Evolutionary conservation across 129 eudicot species (phyloP).

Genomic region (Oenanthe sinensis): DNA sequence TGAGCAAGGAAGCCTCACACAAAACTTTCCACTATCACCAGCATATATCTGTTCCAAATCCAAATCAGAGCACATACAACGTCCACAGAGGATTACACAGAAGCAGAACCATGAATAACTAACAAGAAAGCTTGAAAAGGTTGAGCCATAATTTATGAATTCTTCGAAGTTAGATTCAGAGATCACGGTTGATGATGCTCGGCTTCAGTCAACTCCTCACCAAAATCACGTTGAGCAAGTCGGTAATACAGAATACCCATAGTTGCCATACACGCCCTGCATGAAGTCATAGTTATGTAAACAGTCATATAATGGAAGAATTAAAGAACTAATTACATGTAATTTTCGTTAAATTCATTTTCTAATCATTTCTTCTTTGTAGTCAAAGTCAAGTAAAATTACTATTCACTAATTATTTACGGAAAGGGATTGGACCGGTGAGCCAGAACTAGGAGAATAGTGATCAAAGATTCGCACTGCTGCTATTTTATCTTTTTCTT

Average conservation of each 20-base stretch:
- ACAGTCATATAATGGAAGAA: background rate
- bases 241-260: constrained; percentile 96
- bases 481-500: background rate
- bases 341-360: background rate
- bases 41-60: background rate
- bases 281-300: background rate
- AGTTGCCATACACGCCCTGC: constrained; percentile 99
- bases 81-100: background rate
- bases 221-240: constrained; percentile 80
- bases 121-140: background rate
- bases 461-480: too few species aligned
- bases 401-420: background rate
- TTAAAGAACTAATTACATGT: background rate
- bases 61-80: background rate
- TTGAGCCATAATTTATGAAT: background rate
- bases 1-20: background rate
- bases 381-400: background rate
- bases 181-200: constrained; percentile 37
- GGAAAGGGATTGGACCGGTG: background rate
- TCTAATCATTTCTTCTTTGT: background rate
- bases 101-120: background rate
- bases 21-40: background rate
- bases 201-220: constrained; percentile 43
- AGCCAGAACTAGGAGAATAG: background rate
- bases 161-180: background rate